A percentile compares a stretch with the other conserved stretches of the same genome.
These are phyloP conservation scores for Camellia lanceoleosa DNA, from an alignment of 148 eudicot species.

Conservation along the genomic window DNA sequence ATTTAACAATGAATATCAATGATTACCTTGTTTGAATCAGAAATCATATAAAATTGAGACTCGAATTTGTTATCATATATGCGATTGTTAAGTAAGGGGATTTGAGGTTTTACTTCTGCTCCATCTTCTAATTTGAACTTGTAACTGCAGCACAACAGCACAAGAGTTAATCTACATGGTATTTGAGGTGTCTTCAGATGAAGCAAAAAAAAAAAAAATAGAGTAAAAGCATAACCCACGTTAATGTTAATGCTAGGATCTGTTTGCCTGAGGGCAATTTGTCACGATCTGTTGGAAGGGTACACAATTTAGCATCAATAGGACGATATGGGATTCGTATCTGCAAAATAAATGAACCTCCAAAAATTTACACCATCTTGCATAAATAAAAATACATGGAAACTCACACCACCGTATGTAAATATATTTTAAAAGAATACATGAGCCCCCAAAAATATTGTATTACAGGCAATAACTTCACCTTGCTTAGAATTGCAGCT, in stretches of 20 bases:
- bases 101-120: slow-evolving; percentile 83
- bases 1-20: background rate
- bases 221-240: slow-evolving; percentile 47
- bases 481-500: slow-evolving; percentile 76
- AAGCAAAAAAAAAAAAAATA: slow-evolving; percentile 4
- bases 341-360: slow-evolving; percentile 34
- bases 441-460: slow-evolving; percentile 1
- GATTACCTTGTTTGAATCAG: slow-evolving; percentile 88
- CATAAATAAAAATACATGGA: background rate
- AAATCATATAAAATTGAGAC: slow-evolving; percentile 97
- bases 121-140: slow-evolving; percentile 93
- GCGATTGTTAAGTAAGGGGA: slow-evolving; percentile 89
- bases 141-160: slow-evolving; percentile 63
- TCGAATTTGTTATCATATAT: slow-evolving; percentile 92
- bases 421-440: background rate
- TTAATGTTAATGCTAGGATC: slow-evolving; percentile 69
- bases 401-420: background rate
- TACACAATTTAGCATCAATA: slow-evolving; percentile 60
- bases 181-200: slow-evolving; percentile 5
- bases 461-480: slow-evolving; percentile 18
- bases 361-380: no score
- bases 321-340: slow-evolving; percentile 82
- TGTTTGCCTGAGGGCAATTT: slow-evolving; percentile 96
- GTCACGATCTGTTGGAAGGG: slow-evolving; percentile 79
- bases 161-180: slow-evolving; percentile 10